These are phyloP conservation scores for Nakazawaea populi DNA, from an alignment of 805 yeast species.

Conservation along the genomic window DNA sequence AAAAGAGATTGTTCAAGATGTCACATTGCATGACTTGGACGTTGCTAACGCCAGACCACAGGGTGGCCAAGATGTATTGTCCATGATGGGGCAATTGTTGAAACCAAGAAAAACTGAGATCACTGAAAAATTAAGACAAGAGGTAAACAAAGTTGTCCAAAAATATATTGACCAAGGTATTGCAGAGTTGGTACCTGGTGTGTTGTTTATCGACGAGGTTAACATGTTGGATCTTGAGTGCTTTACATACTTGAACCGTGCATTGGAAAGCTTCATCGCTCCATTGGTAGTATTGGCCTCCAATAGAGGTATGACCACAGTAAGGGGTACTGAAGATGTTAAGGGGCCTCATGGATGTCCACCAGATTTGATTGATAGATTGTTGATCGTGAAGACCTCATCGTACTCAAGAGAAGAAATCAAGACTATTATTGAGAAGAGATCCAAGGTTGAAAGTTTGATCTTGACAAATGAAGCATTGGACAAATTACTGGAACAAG, in stretches of 20 bases:
- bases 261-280: conserved; percentile 85
- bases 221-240: conserved; percentile 98
- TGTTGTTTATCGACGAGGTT: conserved; percentile 93
- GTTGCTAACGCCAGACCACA: conserved; percentile 93
- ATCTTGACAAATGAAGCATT: conserved; percentile 65
- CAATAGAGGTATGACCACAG: conserved; percentile 87
- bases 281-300: conserved; percentile 96
- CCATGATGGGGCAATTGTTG: conserved; percentile 95
- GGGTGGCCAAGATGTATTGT: conserved; percentile 94
- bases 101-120: conserved; percentile 96
- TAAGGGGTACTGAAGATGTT: conserved; percentile 84
- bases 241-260: conserved; percentile 90
- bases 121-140: conserved; percentile 89
- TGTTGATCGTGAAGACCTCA: conserved; percentile 85
- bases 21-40: conserved; percentile 92
- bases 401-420: conserved; percentile 86
- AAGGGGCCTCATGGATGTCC: conserved; percentile 96
- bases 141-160: conserved; percentile 92
- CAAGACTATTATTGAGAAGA: conserved; percentile 70
- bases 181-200: conserved; percentile 98
- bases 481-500: conserved; percentile 66
- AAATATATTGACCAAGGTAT: conserved; percentile 97
- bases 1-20: conserved; percentile 97
- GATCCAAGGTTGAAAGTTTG: conserved; percentile 74
- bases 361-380: conserved; percentile 86